Evolutionary conservation across 2,329 filamentous ascomycete species (phyloP).

Genomic region (Venturia oleaginea): DNA sequence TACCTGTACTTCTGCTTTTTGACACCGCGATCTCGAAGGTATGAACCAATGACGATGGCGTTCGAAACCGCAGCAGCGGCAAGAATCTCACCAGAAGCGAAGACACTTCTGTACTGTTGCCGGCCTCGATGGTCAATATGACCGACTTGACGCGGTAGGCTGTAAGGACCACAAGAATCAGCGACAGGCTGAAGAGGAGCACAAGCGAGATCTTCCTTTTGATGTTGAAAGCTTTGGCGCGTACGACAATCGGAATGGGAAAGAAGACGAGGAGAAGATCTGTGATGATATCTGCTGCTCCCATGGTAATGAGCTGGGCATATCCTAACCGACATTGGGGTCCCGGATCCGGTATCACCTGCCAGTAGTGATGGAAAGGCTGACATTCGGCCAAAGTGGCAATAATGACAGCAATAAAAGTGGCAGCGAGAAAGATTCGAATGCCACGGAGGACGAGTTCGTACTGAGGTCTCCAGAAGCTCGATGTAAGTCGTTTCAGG

Average conservation of each 20-base stretch:
- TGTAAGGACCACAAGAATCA: conserved; percentile 70
- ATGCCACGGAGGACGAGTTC: conserved; percentile 62
- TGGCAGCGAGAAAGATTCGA: conserved; percentile 64
- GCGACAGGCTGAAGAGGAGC: conserved; percentile 73
- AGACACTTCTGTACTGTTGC: conserved; percentile 79
- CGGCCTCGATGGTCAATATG: conserved; percentile 57
- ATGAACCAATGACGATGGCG: conserved; percentile 81
- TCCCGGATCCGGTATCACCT: conserved; percentile 65
- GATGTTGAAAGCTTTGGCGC: conserved; percentile 58
- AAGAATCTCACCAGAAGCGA: conserved; percentile 83
- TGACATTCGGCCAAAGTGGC: conserved; percentile 76
- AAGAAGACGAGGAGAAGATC: conserved; percentile 82
- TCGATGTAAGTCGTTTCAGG: conserved; percentile 72
- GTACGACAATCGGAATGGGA: conserved; percentile 78
- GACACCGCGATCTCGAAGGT: conserved; percentile 78
- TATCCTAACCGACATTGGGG: conserved; percentile 78
- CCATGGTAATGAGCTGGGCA: conserved; percentile 81
- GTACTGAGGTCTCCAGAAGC: conserved; percentile 72
- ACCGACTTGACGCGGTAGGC: conserved; percentile 74
- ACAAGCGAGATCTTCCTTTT: conserved; percentile 74
- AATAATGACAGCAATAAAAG: conserved; percentile 72
- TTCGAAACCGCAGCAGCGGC: conserved; percentile 84
- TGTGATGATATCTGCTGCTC: conserved; percentile 77
- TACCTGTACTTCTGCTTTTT: conserved; percentile 76
- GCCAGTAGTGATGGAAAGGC: conserved; percentile 45